Evolutionary conservation across 179 eudicot genomes (phyloP).

Genomic region (Drosera spatulata): DNA sequence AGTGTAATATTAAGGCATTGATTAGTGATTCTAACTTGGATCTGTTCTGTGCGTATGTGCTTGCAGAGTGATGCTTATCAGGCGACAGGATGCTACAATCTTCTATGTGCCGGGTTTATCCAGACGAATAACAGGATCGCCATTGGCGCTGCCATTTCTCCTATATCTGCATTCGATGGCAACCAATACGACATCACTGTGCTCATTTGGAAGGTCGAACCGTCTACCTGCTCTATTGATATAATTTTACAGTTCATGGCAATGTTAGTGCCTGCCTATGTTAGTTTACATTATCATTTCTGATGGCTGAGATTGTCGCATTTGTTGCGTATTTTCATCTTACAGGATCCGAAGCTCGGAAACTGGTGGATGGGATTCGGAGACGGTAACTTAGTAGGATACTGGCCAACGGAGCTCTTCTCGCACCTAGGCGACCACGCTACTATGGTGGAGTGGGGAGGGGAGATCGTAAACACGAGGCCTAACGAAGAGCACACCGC

Average conservation of each 20-base stretch:
- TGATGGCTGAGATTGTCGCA: no score
- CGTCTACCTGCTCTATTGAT: background rate
- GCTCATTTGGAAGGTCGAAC: slow-evolving; percentile 84
- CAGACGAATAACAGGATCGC: slow-evolving; percentile 88
- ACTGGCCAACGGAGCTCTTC: slow-evolving; percentile 92
- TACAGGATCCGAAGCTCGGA: slow-evolving; percentile 90
- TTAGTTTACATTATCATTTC: no score
- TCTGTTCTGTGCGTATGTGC: background rate
- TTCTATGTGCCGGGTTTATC: slow-evolving; percentile 77
- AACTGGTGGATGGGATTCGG: slow-evolving; percentile 99
- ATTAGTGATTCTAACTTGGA: background rate
- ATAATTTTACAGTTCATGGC: no score
- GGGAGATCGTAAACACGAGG: slow-evolving; percentile 80
- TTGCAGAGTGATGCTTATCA: slow-evolving; percentile 89
- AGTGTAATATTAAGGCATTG: no score
- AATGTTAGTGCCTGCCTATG: no score
- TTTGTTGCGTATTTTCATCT: background rate
- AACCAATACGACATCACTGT: slow-evolving; percentile 77
- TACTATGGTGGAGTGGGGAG: slow-evolving; percentile 99
- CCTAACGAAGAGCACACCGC: slow-evolving; percentile 63
- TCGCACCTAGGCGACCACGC: slow-evolving; percentile 82
- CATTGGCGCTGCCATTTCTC: slow-evolving; percentile 95
- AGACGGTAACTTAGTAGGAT: slow-evolving; percentile 72
- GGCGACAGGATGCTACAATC: slow-evolving; percentile 97
- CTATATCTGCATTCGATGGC: slow-evolving; percentile 40